Evolutionary conservation across 192 early-diverging fungal genomes (phyloP), one percentile per base, ranked within the genome.

Genomic region (Coemansia sp.): DNA sequence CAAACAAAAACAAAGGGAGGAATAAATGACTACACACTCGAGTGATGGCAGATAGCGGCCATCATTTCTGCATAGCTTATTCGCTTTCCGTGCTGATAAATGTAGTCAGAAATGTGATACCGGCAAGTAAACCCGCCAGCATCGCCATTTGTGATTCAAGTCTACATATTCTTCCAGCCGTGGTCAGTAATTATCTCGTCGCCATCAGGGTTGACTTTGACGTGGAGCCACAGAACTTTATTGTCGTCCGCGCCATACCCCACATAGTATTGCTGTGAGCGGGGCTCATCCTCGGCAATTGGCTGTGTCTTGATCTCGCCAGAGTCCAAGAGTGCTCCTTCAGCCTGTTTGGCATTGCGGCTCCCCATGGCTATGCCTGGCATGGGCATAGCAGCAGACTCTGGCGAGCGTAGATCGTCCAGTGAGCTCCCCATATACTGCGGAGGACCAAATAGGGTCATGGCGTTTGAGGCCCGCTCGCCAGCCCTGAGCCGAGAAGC

Each of bases 201-300:
- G 37, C 60, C 64, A 4, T 67, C 29, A 0, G 41, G 8, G 15
- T 27, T 53, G 8, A 69, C 57, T 41, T 70, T 22, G 15, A 76
- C 59, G 11, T 76, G 53, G 67, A 76, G 67, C 74, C 74, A 76
- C 55, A 76, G 42, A 3, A 60, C 52, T 56, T 60, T 63, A 26
- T 60, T 43, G 0, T 37, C 52, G 11, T 33, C 60, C 4, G 52
- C 57, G 12, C 46, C 56, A 24, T 70, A 76, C 1, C 50, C 74
- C 12, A 76, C 19, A 21, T 70, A 76, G 63, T 70, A 76, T 7
- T 64, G 52, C 5, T 60, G 57, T 44, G 53, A 36, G 29, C 34
- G 61, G 19, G 53, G 53, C 21, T 40, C 41, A 22, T 62, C 17
- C 5, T 35, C 15, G 29, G 32, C 18, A 19, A 53, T 35, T 19